These are phyloP conservation scores for Metarhizium album DNA, from an alignment of 2,329 filamentous ascomycete species.

Conservation along the genomic window DNA sequence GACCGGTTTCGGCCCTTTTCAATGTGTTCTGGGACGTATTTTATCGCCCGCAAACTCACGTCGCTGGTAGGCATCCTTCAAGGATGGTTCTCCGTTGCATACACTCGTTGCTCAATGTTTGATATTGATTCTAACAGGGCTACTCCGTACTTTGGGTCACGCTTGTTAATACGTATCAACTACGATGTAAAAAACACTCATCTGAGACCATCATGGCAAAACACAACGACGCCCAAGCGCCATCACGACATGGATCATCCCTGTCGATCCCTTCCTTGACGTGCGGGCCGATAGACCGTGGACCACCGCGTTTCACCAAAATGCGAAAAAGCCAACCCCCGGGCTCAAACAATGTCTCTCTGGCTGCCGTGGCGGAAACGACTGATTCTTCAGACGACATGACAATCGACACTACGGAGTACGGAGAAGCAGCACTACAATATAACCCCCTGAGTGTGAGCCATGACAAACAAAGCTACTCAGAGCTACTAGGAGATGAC, in stretches of 20 bases:
- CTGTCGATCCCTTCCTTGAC: neutral
- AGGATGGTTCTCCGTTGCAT: neutral
- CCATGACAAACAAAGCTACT: too few relatives aligned
- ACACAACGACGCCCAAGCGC: neutral
- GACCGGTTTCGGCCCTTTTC: neutral
- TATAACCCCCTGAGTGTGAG: too few relatives aligned
- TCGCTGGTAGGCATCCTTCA: neutral
- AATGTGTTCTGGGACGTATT: neutral
- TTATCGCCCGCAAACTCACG: neutral
- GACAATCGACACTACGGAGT: neutral
- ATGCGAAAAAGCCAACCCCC: neutral
- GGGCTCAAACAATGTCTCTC: neutral
- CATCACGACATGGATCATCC: neutral
- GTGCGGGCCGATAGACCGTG: neutral
- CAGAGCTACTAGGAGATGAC: too few relatives aligned
- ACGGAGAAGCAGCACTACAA: too few relatives aligned
- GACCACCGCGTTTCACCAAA: neutral
- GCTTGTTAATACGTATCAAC: neutral
- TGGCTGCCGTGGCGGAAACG: neutral
- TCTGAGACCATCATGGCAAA: neutral
- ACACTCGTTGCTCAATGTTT: neutral
- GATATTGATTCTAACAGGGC: neutral
- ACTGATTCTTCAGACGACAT: neutral
- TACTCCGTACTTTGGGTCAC: neutral
- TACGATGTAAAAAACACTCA: neutral